These are phyloP conservation scores for Trichosporon sp. DNA, from an alignment of 1,284 basidiomycete species.

Conservation along the genomic window DNA sequence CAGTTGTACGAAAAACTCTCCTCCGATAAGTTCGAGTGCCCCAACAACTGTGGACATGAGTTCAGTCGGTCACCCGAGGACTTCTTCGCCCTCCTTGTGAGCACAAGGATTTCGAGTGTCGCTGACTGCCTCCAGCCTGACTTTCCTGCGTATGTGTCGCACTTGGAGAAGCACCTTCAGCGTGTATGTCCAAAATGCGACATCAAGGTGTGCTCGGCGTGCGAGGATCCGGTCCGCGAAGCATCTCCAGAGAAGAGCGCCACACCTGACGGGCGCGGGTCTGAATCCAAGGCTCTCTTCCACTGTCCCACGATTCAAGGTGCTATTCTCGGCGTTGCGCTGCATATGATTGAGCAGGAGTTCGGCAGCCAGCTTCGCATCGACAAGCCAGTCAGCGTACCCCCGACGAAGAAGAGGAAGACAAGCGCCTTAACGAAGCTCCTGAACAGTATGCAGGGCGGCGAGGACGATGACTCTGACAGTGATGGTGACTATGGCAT, in stretches of 20 bases:
- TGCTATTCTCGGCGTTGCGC: slow-evolving; percentile 73
- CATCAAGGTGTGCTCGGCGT: slow-evolving; percentile 61
- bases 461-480: slow-evolving; percentile 53
- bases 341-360: slow-evolving; percentile 50
- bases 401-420: slow-evolving; percentile 47
- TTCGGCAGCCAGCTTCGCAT: slow-evolving; percentile 21
- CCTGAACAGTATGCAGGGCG: slow-evolving; percentile 21
- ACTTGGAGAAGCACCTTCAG: slow-evolving; percentile 58
- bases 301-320: slow-evolving; percentile 81
- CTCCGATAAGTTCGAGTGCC: slow-evolving; percentile 61
- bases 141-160: slow-evolving; percentile 63
- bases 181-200: slow-evolving; percentile 62
- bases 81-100: slow-evolving; percentile 74
- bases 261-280: background rate
- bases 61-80: slow-evolving; percentile 61
- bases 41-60: slow-evolving; percentile 62
- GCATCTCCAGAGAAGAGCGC: background rate
- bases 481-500: slow-evolving; percentile 35
- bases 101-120: slow-evolving; percentile 37
- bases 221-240: slow-evolving; percentile 57
- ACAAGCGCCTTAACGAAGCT: background rate
- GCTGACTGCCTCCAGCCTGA: slow-evolving; percentile 53
- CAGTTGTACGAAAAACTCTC: slow-evolving; percentile 68
- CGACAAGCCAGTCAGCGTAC: background rate
- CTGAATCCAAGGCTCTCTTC: slow-evolving; percentile 52